Base-by-base conservation (phyloP, 2,329 filamentous ascomycete genomes). In the Verticillium zaregamsianum region DNA sequence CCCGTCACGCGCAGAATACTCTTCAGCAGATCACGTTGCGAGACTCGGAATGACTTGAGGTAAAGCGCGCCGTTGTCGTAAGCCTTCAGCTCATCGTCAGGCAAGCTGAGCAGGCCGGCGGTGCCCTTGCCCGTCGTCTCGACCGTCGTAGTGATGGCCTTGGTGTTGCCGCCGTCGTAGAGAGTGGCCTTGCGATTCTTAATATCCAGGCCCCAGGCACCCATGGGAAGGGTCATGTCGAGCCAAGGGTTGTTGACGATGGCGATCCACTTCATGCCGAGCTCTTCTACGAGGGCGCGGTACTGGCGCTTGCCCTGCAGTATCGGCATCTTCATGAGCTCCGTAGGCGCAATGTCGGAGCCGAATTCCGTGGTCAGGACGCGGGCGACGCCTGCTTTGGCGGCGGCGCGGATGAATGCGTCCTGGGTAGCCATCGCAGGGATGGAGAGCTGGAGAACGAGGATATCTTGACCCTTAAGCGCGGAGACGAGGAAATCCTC, bases 1-100 rank as follows among this genome's bases (percentile, higher is more conserved):
- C 81, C 81, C 0, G 83, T 82, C 4, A 87, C 86, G 0, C 82
- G 81, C 67, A 87, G 79, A 14, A 88, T 72, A n/a, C 80, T 82
- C 45, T 82, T 81, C 60, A 91, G 79, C 77, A 91, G 90, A 11
- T 91, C 87, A 12, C 79, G 78, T 71, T 91, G 89, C 62, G 73
- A 85, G 63, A 87, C 66, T 12, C 75, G 70, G 74, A 89, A 90
- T 63, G 83, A 87, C 8, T 76, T 78, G 12, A 88, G 37, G 37
- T 40, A 40, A 15, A 40, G 37, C 12, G 37, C 37, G 17, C 37
- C 37, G 12, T 40, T 40, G 17, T 40, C 37, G 15, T 40, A 40
- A 7, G 14, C 37, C 37, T n/a, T 40, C 14, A 40, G 17, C 37
- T 40, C 37, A 3, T 40, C 4, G 6, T 40, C 37, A 40, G 37